A percentile compares a stretch with the other conserved stretches of the same genome.
phyloP scores from a whole-genome alignment of 805 yeast genomes.

The Candida pini region DNA sequence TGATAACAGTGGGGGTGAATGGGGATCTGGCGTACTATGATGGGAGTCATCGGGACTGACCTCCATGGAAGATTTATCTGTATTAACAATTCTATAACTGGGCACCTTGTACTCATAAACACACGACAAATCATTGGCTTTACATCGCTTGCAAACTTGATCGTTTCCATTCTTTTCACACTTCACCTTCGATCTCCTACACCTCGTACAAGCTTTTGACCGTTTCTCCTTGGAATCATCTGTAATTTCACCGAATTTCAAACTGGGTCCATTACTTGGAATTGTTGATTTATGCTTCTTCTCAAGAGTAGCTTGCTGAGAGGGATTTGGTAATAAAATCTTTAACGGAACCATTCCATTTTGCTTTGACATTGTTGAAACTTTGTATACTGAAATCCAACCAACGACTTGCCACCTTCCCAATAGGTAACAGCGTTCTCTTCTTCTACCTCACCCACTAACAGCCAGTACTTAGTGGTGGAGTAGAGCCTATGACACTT shows the following conservation, averaged over 20 bases:
- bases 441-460: too few species aligned
- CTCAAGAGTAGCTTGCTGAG: too few species aligned
- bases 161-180: conserved; percentile 43
- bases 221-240: conserved; percentile 23
- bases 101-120: conserved; percentile 53
- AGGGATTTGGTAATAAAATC: conserved; percentile 22
- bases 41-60: not conserved
- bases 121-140: conserved; percentile 46
- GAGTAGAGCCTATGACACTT: too few species aligned
- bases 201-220: conserved; percentile 55
- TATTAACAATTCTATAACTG: conserved; percentile 29
- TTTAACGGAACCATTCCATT: too few species aligned
- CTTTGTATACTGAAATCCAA: too few species aligned
- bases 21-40: not conserved
- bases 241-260: too few species aligned
- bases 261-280: conserved; percentile 6
- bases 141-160: conserved; percentile 56
- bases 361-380: too few species aligned
- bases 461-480: too few species aligned
- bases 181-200: conserved; percentile 58
- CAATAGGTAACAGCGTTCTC: too few species aligned
- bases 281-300: too few species aligned
- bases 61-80: conserved; percentile 9
- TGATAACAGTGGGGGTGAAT: not conserved
- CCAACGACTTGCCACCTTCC: too few species aligned